These are phyloP conservation scores for Suillus placidus DNA, from an alignment of 768 basidiomycete species.

Conservation along the genomic window DNA sequence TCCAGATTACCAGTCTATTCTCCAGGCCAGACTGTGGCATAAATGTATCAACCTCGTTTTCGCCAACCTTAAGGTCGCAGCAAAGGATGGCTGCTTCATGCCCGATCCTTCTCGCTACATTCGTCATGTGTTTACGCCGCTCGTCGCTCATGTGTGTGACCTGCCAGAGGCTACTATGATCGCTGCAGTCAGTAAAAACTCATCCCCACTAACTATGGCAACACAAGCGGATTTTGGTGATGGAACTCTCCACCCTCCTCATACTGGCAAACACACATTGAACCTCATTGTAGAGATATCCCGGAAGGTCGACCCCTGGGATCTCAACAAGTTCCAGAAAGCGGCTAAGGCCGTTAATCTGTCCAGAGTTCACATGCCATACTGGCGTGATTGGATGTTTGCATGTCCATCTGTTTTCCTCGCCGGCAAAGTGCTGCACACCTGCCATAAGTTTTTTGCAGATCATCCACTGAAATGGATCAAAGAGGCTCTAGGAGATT, in stretches of 20 bases:
- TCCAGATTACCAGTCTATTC: slow-evolving; percentile 23
- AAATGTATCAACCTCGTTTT: slow-evolving; percentile 34
- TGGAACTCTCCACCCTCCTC: background rate
- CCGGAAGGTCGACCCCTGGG: slow-evolving; percentile 20
- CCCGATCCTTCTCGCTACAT: slow-evolving; percentile 22
- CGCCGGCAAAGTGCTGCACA: slow-evolving; percentile 41
- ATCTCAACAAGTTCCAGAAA: slow-evolving; percentile 26
- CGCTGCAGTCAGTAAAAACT: slow-evolving; percentile 5
- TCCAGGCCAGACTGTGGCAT: slow-evolving; percentile 32
- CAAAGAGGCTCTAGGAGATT: slow-evolving; percentile 29
- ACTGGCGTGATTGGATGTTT: slow-evolving; percentile 41
- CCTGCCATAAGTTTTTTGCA: slow-evolving; percentile 19
- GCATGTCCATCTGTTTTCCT: slow-evolving; percentile 38
- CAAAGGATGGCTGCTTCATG: slow-evolving; percentile 30
- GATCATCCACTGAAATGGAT: slow-evolving; percentile 45
- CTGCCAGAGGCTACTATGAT: slow-evolving; percentile 9
- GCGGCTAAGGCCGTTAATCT: slow-evolving; percentile 13
- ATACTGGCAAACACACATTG: background rate
- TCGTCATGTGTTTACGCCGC: background rate
- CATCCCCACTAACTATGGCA: slow-evolving; percentile 14
- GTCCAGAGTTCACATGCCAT: slow-evolving; percentile 25
- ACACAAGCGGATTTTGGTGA: slow-evolving; percentile 9
- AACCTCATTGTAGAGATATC: background rate
- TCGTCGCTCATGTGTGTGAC: background rate
- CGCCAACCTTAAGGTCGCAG: slow-evolving; percentile 31